Percentiles rank a stretch among this genome's conserved stretches.
Evolutionary conservation across 2,329 filamentous ascomycete genomes (phyloP).

Genomic region (Coniochaeta sp.): DNA sequence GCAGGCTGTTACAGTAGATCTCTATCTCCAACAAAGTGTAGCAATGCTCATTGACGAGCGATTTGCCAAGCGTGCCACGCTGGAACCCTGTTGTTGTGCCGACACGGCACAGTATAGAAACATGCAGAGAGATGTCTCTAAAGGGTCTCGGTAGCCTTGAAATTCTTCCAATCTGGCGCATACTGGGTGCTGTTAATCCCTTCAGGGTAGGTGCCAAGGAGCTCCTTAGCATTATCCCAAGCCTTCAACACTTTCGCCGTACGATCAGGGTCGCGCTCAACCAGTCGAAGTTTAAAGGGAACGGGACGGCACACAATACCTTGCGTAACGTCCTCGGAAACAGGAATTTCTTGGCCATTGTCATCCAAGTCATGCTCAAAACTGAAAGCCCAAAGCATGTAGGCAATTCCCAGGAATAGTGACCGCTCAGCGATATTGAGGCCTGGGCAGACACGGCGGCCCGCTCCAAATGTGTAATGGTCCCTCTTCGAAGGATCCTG

Average conservation of each 20-base stretch:
- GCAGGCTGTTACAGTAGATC: too few relatives aligned
- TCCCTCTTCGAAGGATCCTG: slow-evolving; percentile 28
- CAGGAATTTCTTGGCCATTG: not conserved
- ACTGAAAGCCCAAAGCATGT: slow-evolving; percentile 35
- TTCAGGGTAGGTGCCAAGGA: not conserved
- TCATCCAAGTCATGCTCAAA: not conserved
- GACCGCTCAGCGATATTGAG: slow-evolving; percentile 41
- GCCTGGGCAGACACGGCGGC: slow-evolving; percentile 47
- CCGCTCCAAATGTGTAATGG: slow-evolving; percentile 44
- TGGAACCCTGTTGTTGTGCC: too few relatives aligned
- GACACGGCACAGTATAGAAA: too few relatives aligned
- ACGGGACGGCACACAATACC: not conserved
- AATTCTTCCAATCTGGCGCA: not conserved
- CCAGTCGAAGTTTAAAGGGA: not conserved
- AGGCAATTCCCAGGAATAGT: slow-evolving; percentile 34
- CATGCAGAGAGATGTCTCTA: too few relatives aligned
- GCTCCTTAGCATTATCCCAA: not conserved
- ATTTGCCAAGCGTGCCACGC: too few relatives aligned
- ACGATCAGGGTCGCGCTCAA: not conserved
- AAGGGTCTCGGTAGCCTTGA: not conserved
- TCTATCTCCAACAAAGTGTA: too few relatives aligned
- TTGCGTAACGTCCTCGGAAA: not conserved
- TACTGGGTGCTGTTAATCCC: not conserved
- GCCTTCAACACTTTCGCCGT: not conserved
- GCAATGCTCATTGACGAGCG: too few relatives aligned